These are phyloP conservation scores for Colletotrichum sp. DNA, from an alignment of 2,329 filamentous ascomycete genomes.

Conservation along the genomic window DNA sequence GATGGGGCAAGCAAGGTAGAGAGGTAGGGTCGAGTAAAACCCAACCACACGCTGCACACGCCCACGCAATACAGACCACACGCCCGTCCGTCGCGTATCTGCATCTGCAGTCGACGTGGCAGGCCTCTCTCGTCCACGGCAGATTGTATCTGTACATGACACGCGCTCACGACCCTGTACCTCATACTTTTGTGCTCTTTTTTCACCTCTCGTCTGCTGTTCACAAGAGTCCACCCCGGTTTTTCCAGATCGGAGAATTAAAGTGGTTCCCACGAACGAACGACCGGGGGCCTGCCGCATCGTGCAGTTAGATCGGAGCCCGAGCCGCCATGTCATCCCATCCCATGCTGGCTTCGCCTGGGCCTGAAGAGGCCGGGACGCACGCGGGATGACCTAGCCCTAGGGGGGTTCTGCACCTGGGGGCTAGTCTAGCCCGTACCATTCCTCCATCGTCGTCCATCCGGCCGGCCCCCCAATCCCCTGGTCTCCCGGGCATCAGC, in stretches of 20 bases:
- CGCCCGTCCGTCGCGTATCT: slow-evolving; percentile 12
- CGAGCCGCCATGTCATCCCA: slow-evolving; percentile 18
- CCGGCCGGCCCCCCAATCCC: slow-evolving; percentile 5
- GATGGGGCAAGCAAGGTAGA: neutral
- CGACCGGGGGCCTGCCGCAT: slow-evolving; percentile 18
- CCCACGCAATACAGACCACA: neutral
- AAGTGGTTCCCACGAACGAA: slow-evolving; percentile 16
- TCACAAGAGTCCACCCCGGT: neutral
- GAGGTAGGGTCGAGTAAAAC: neutral
- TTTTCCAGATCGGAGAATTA: slow-evolving; percentile 20
- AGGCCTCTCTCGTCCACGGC: neutral
- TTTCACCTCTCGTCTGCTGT: neutral
- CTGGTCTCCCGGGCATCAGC: neutral
- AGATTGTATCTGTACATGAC: slow-evolving; percentile 3
- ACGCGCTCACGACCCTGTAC: neutral
- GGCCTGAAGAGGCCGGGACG: neutral
- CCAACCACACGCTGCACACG: neutral
- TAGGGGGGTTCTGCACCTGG: neutral
- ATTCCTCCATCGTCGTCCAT: neutral
- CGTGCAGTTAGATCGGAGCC: slow-evolving; percentile 21
- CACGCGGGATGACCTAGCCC: neutral
- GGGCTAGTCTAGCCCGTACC: neutral
- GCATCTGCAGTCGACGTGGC: slow-evolving; percentile 20
- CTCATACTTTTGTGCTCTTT: neutral
- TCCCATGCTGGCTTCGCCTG: neutral